Base-by-base conservation (phyloP, 495 filamentous ascomycete genomes). In the Ascobolus immersus region DNA sequence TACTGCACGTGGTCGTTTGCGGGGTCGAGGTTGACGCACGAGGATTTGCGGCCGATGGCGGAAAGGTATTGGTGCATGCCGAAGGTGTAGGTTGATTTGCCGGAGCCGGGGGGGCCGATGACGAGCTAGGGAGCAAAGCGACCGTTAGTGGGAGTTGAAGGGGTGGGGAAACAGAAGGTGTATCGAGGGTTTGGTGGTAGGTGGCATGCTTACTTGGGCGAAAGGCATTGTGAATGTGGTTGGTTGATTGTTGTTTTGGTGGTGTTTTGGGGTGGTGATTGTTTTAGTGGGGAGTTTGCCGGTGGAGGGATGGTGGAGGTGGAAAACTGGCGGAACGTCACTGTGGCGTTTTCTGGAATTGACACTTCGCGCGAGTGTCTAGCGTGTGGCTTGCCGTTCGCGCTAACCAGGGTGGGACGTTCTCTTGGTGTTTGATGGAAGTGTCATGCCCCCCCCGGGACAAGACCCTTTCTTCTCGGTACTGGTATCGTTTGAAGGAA, bases 1-100 rank as follows among this genome's bases (percentile, higher is more conserved):
- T 81, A 84, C 24, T 58, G 69, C 2, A 69, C 74, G 30, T 62
- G 60, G 47, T 96, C 86, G 59, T 96, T 96, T 28, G 86, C 86
- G 21, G 86, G 86, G 56, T 96, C 86, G 39, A 96, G 72, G 54
- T 96, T 96, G 36, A 92, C 77, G 25, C 91, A 65, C 9, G 80
- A 86, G 58, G 78, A 91, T 56, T 86, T 81, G 24, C 86, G 73
- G 25, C 78, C 78, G 47, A 96, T 90, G 32, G 86, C 82, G 36
- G 68, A 67, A 60, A 93, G 72, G 61, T 93, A 94, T 57, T 96
- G 86, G 44, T 91, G 77, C 77, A 96, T 91, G 42, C 86, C 86
- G 66, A 92, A 75, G 61, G 81, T 92, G 53, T 89, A 92, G 4
- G 86, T 96, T 28, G 81, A 91, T 55, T 96, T 96, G 12, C 86